These are phyloP conservation scores for Metschnikowia reukaufii DNA, from an alignment of 805 yeast species.

Conservation along the genomic window DNA sequence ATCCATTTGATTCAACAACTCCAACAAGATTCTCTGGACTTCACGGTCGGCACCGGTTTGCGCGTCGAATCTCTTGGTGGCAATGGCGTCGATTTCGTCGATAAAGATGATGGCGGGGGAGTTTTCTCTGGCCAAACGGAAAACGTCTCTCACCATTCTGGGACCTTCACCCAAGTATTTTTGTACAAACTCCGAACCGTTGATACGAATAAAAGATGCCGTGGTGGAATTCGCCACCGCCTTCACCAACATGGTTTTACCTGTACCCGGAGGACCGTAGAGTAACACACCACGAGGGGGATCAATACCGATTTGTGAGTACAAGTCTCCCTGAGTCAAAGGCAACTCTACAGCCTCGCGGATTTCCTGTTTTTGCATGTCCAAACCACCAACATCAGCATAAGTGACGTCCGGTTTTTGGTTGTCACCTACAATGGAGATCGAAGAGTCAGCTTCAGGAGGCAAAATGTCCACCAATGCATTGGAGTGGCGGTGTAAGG, in stretches of 20 bases:
- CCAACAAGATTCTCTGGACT: constrained; percentile 96
- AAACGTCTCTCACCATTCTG: constrained; percentile 98
- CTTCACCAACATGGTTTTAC: constrained; percentile 97
- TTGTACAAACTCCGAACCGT: constrained; percentile 97
- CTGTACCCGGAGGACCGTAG: constrained; percentile 99
- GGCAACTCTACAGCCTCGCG: constrained; percentile 98
- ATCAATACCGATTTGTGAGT: constrained; percentile 96
- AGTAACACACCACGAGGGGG: constrained; percentile 97
- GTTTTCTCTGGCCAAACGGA: constrained; percentile 94
- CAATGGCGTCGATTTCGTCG: constrained; percentile 98
- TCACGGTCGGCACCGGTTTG: constrained; percentile 99
- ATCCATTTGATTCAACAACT: constrained; percentile 97
- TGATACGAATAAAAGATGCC: constrained; percentile 94
- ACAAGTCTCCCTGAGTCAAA: constrained; percentile 90
- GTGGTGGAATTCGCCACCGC: constrained; percentile 97
- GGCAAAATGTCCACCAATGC: constrained; percentile 96
- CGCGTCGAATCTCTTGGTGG: constrained; percentile 98
- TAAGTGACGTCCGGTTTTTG: constrained; percentile 92
- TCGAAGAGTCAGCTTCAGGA: constrained; percentile 97
- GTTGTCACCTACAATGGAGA: constrained; percentile 90
- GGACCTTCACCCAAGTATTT: constrained; percentile 99
- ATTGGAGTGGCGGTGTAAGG: constrained; percentile 96
- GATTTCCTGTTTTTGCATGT: constrained; percentile 98
- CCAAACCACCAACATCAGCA: constrained; percentile 98
- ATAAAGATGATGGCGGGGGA: constrained; percentile 96